phyloP scores from a whole-genome alignment of 2,329 filamentous ascomycete genomes.

The Thielaviopsis ethacetica region DNA sequence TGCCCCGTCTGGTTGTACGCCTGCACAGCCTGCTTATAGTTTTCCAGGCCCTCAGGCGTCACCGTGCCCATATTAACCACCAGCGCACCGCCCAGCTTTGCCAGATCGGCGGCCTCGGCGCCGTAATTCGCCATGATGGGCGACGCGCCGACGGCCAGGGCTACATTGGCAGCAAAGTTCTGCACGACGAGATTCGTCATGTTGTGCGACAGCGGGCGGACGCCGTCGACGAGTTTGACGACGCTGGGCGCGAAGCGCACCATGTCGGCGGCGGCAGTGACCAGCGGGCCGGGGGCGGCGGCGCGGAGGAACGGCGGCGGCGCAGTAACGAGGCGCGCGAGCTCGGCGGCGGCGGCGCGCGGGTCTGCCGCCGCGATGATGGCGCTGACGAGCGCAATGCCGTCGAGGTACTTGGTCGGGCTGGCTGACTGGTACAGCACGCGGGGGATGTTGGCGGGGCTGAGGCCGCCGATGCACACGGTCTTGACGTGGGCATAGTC shows the following conservation, averaged over 20 bases:
- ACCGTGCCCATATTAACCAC: conserved; percentile 94
- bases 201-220: conserved; percentile 70
- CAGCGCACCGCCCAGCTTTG: conserved; percentile 56
- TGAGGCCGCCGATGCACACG: conserved; percentile 84
- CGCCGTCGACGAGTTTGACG: conserved; percentile 42
- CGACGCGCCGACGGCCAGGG: conserved; percentile 66
- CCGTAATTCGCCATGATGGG: conserved; percentile 91
- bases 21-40: conserved; percentile 55
- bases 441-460: conserved; percentile 54
- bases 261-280: conserved; percentile 8
- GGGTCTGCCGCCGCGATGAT: conserved; percentile 62
- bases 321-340: conserved; percentile 36
- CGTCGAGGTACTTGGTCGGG: conserved; percentile 47
- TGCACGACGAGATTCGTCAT: conserved; percentile 95
- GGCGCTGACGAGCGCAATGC: conserved; percentile 78
- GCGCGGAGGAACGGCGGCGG: conserved; percentile 18
- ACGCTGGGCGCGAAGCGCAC: conserved; percentile 21
- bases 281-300: not conserved
- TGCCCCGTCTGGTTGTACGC: conserved; percentile 68
- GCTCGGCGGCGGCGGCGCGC: conserved; percentile 39
- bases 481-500: conserved; percentile 34
- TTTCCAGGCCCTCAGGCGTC: conserved; percentile 54
- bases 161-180: conserved; percentile 86
- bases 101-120: conserved; percentile 67
- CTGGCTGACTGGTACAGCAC: conserved; percentile 53